Base-by-base conservation (phyloP, 139 green algal genomes). In the Desmodesmus armatus region DNA sequence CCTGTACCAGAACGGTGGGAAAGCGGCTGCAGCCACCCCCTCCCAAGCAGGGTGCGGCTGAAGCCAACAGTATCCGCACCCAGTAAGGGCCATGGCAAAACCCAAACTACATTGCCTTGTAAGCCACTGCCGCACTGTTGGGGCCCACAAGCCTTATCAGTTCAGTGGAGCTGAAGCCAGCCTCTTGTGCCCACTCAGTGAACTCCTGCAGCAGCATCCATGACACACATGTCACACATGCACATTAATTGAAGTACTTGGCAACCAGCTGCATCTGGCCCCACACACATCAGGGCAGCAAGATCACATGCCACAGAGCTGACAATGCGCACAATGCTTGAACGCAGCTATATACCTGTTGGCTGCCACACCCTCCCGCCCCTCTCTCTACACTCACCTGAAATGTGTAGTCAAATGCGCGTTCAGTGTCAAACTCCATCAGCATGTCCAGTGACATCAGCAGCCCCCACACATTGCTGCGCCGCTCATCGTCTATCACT, bases 371-470 rank as follows among this genome's bases (percentile, higher is more conserved):
- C 29, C n/a, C 11, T 71, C n/a, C 3, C 11, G 19, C 9, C 27
- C 2, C 1, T 3, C 53, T n/a, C 9, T 78, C 9, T 31, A 47
- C 3, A 67, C 80, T 23, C 9, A 85, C 86, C 62, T 82, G 41
- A 58, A 83, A 90, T 35, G 70, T 80, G 77, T 88, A 90, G 55
- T 90, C 87, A 65, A 88, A 90, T 2, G 62, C 49, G 55, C 67
- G 60, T 40, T 88, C 87, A 13, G 17, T 40, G 35, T 82, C 87
- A 73, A 90, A 90, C 70, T 90, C 87, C 55, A 85, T 43, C 67
- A 88, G 70, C 87, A 90, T 90, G 49, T 71, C 80, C 2, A 90
- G 77, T 39, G 58, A 81, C 87, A 90, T 90, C 49, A 71, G 58
- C 31, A 90, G 60, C 41, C 70, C 81, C 37, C 82, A 43, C 7